These are phyloP conservation scores for Pythium catenulatum DNA, from an alignment of 352 stramenopile species.

Conservation along the genomic window DNA sequence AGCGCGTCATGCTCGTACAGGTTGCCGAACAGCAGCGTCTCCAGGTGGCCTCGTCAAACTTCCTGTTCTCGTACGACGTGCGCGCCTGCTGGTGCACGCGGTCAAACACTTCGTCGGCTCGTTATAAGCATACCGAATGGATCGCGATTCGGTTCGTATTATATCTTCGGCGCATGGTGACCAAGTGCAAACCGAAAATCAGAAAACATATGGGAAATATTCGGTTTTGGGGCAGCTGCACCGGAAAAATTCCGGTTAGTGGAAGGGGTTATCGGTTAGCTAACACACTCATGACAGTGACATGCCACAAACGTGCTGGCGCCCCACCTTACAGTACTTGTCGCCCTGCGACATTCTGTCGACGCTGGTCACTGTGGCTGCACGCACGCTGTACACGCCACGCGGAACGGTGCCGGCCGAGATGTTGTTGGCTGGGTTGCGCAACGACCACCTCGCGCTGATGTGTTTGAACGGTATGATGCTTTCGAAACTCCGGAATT, in stretches of 20 bases:
- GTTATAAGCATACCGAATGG: not conserved
- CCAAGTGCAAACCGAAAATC: not conserved
- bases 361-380: not conserved
- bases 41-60: conserved; percentile 70
- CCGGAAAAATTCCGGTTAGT: not conserved
- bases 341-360: not conserved
- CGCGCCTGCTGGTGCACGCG: conserved; percentile 68
- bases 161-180: not conserved
- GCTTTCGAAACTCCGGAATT: not conserved
- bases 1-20: conserved; percentile 61
- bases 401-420: no score
- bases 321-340: not conserved
- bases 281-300: no score
- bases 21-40: conserved; percentile 79
- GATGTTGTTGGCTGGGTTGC: not conserved
- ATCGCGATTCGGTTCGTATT: not conserved
- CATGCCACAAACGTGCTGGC: no score
- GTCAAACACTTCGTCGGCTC: conserved; percentile 69
- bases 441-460: not conserved
- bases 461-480: not conserved
- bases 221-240: not conserved
- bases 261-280: no score
- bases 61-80: conserved; percentile 75
- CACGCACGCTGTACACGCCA: not conserved
- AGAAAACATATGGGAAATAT: not conserved